Conservation (phyloP, 805 yeast species). For the Komagataella kurtzmanii region DNA sequence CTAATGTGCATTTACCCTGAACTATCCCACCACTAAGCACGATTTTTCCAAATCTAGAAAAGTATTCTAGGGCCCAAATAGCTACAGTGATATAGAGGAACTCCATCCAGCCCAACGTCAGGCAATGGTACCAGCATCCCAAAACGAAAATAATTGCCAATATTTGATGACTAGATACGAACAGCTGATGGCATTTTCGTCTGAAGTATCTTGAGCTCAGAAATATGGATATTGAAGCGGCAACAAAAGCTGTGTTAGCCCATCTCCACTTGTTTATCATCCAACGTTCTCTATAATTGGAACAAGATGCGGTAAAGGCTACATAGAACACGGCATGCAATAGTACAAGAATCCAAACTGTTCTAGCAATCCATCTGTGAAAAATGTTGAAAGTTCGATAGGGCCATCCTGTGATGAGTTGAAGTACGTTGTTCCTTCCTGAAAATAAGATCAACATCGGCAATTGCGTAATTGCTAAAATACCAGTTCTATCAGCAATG, state of each 20-base stretch:
- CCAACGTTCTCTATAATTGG: background rate
- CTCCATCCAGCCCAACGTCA: conserved; percentile 18
- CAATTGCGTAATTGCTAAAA: conserved; percentile 28
- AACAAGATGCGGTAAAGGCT: background rate
- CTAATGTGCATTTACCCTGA: background rate
- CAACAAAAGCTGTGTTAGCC: background rate
- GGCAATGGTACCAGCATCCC: conserved; percentile 47
- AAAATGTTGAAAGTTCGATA: conserved; percentile 38
- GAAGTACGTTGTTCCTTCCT: conserved; percentile 48
- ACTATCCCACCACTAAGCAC: conserved; percentile 16
- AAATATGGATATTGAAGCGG: background rate
- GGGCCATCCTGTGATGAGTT: conserved; percentile 46
- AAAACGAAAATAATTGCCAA: conserved; percentile 39
- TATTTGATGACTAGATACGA: conserved; percentile 42
- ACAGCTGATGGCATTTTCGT: conserved; percentile 41
- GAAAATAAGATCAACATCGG: conserved; percentile 47
- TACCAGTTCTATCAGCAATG: conserved; percentile 38
- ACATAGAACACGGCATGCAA: conserved; percentile 24
- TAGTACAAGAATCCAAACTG: conserved; percentile 24
- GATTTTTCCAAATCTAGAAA: conserved; percentile 27
- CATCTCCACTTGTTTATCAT: background rate
- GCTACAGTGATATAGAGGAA: conserved; percentile 24
- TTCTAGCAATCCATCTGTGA: conserved; percentile 45
- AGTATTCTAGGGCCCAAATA: conserved; percentile 39
- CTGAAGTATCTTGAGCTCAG: conserved; percentile 28